Base-by-base conservation (phyloP, 2,329 filamentous ascomycete genomes). In the Ophioceras dolichostomum region DNA sequence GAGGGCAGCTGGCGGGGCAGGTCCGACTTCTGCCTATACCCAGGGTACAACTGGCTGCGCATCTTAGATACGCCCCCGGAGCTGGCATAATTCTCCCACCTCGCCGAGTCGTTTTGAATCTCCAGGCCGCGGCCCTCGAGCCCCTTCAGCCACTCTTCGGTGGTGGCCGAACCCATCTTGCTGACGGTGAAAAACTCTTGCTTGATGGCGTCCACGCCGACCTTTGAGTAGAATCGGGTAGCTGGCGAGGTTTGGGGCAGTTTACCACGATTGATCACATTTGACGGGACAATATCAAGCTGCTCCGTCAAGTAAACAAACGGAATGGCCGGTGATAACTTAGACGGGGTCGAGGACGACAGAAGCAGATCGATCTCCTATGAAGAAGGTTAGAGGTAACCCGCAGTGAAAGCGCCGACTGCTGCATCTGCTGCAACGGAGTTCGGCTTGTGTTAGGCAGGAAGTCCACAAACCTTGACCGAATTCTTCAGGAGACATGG, bases 131-230 rank as follows among this genome's bases (percentile, higher is more conserved):
- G 68, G 20, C 60, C 62, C 31, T 76, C 70, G 4, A 91, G 67
- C 9, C 83, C 83, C 56, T 88, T 88, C 21, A 77, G 64, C 83
- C 84, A 91, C 54, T 88, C 83, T 46, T 85, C 79, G 4, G 72
- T 69, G 10, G 79, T 73, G 30, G 78, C 77, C 32, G 67, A 48
- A n/a, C 83, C 81, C 46, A 84, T 67, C n/a, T 63, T 58, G 47
- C 74, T 73, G 38, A 78, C 81, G 5, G 73, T 62, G 31, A 72
- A 61, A 45, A 84, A 75, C 48, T 84, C 76, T 22, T 61, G 52
- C 40, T 70, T 70, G 44, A 88, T 68, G 7, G 65, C 64, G 19
- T 77, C 67, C 26, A 86, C 65, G 40, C 87, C 73, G 19, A 62
- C 51, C 32, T 68, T 68, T 54, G 70, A 76, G 50, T 79, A 88